A percentile compares a stretch with the other conserved stretches of the same genome.
Evolutionary conservation across 495 filamentous ascomycete genomes (phyloP).

Genomic region (Neurospora terricola): DNA sequence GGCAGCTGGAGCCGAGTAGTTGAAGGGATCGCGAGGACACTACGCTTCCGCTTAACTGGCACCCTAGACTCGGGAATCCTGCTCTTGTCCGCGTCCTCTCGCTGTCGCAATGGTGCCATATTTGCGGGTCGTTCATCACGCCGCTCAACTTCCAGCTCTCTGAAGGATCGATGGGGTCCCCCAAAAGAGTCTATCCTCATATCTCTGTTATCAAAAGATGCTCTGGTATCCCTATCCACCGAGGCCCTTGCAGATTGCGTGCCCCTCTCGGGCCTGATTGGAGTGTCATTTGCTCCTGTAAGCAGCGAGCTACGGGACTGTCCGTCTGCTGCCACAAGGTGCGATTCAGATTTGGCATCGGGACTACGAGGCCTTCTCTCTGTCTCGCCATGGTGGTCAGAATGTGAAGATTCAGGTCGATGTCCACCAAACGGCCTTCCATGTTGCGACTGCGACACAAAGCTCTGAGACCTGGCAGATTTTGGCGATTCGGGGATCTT

Average conservation of each 20-base stretch:
- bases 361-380: conserved; percentile 35
- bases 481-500: conserved; percentile 38
- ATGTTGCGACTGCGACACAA: conserved; percentile 28
- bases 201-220: conserved; percentile 8
- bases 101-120: neutral
- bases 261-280: conserved; percentile 24
- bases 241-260: conserved; percentile 31
- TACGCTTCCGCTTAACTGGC: conserved; percentile 2
- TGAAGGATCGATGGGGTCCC: neutral
- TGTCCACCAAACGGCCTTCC: conserved; percentile 26
- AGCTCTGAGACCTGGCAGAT: conserved; percentile 30
- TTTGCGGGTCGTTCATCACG: neutral
- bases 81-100: neutral
- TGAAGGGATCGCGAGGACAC: conserved; percentile 5
- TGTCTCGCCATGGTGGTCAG: conserved; percentile 32
- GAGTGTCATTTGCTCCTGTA: conserved; percentile 23
- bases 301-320: conserved; percentile 22
- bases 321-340: conserved; percentile 17
- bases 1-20: conserved; percentile 16
- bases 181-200: conserved; percentile 13
- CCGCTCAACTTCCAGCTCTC: neutral
- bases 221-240: conserved; percentile 23
- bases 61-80: neutral
- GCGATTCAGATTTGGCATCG: conserved; percentile 31
- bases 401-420: conserved; percentile 24